Conservation (phyloP, 208 protist species). For the Leishmania major region DNA sequence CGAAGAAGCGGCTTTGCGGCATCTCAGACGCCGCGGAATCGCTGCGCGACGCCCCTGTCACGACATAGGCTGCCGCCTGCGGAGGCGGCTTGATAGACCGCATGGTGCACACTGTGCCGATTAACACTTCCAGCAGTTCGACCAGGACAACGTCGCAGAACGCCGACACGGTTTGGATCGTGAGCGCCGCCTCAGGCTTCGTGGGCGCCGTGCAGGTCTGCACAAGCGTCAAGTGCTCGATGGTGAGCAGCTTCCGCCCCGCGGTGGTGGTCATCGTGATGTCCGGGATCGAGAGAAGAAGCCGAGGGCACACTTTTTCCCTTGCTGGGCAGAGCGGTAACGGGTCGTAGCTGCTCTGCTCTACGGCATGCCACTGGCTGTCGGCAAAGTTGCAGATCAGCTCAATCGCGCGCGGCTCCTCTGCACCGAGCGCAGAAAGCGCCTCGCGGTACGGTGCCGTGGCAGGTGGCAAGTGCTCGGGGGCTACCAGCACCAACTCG, state of each 20-base stretch:
- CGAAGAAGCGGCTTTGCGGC: not conserved
- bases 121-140: constrained; percentile 18
- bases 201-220: not conserved
- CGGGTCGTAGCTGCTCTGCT: not conserved
- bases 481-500: constrained; percentile 28
- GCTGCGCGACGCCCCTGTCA: not conserved
- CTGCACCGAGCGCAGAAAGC: constrained; percentile 12
- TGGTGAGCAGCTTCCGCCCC: constrained; percentile 19
- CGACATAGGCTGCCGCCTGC: not conserved
- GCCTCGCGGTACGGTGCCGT: constrained; percentile 18
- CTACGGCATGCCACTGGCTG: not conserved
- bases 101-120: constrained; percentile 4
- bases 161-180: constrained; percentile 8
- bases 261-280: constrained; percentile 33
- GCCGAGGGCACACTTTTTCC: not conserved
- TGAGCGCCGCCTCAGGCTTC: not conserved
- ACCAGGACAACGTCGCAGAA: constrained; percentile 19
- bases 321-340: not conserved
- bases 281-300: constrained; percentile 26
- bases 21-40: too few relatives aligned
- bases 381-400: constrained; percentile 7
- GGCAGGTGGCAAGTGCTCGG: constrained; percentile 15
- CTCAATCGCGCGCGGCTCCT: constrained; percentile 28
- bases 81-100: not conserved
- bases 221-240: constrained; percentile 24